Evolutionary conservation across 371 early-diverging fungal genomes (phyloP).

Genomic region (Basidiobolus meristosporus): DNA sequence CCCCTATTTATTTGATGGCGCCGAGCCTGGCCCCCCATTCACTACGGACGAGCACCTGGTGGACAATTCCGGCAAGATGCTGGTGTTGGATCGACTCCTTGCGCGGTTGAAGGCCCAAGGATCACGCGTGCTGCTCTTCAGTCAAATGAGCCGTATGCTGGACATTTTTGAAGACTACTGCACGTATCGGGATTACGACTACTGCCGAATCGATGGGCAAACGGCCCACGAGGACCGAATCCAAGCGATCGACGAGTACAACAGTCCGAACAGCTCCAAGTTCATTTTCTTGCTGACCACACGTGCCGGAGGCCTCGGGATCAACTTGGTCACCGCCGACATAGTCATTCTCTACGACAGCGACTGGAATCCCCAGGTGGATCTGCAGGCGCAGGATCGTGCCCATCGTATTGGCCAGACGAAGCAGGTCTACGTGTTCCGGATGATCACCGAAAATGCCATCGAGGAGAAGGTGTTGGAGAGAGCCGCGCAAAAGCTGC

Average conservation of each 20-base stretch:
- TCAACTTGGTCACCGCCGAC: conserved; percentile 96
- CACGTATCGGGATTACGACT: conserved; percentile 72
- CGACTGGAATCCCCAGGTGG: conserved; percentile 98
- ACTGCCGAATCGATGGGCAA: conserved; percentile 97
- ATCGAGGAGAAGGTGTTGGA: conserved; percentile 97
- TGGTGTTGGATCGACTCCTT: conserved; percentile 83
- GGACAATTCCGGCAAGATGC: conserved; percentile 77
- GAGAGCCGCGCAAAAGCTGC: conserved; percentile 89
- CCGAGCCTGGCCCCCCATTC: conserved; percentile 73
- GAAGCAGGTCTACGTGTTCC: conserved; percentile 93
- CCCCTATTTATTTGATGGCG: conserved; percentile 97
- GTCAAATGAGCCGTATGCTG: conserved; percentile 96
- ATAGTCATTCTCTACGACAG: conserved; percentile 95
- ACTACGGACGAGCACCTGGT: conserved; percentile 95
- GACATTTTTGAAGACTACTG: conserved; percentile 99
- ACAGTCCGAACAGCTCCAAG: conserved; percentile 70
- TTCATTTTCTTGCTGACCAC: conserved; percentile 97
- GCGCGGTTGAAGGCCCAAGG: conserved; percentile 69
- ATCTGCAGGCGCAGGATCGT: conserved; percentile 91
- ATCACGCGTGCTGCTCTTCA: conserved; percentile 92
- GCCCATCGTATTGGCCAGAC: conserved; percentile 99
- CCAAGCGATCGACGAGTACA: conserved; percentile 88
- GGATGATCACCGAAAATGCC: conserved; percentile 93
- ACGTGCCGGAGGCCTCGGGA: conserved; percentile 96
- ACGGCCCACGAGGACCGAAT: conserved; percentile 90